A percentile compares a stretch with the other conserved stretches of the same genome.
Conservation (phyloP, 164 flowering plant species). For the Sedum album region DNA sequence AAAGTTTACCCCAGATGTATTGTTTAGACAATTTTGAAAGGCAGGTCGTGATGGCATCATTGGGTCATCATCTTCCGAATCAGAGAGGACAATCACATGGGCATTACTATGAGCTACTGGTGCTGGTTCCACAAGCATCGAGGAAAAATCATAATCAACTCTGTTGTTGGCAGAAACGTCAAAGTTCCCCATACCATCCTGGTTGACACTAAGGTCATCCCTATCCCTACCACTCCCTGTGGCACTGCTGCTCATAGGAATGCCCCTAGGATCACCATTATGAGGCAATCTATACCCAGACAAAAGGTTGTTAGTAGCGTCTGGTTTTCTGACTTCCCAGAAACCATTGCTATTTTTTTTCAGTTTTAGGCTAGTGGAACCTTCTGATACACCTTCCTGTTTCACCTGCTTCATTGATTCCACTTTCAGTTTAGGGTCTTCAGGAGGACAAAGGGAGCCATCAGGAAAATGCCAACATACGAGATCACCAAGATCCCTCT, state of each 20-base stretch:
- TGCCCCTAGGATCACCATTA: constrained; percentile 32
- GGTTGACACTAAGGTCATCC: constrained; percentile 86
- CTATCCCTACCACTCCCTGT: constrained; percentile 83
- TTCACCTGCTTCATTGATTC: constrained; percentile 55
- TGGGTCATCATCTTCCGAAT: constrained; percentile 68
- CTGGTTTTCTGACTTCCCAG: constrained; percentile 89
- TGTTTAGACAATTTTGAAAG: constrained; percentile 24
- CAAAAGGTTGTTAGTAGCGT: constrained; percentile 33
- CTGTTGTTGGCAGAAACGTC: constrained; percentile 57
- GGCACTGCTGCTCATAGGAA: constrained; percentile 86
- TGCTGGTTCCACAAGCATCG: constrained; percentile 41
- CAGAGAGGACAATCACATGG: constrained; percentile 83
- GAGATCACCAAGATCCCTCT: constrained; percentile 46
- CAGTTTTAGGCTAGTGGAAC: constrained; percentile 52
- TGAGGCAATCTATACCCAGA: constrained; percentile 38
- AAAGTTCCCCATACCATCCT: constrained; percentile 59
- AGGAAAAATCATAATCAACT: constrained; percentile 57
- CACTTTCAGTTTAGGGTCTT: constrained; percentile 33
- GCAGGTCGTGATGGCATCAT: constrained; percentile 33
- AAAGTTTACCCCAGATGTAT: constrained; percentile 33
- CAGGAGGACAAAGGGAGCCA: constrained; percentile 48
- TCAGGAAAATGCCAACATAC: constrained; percentile 75
- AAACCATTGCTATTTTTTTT: constrained; percentile 66
- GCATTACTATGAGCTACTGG: constrained; percentile 38
- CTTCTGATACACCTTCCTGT: constrained; percentile 65